phyloP scores from a whole-genome alignment of 345 rosid species.

The Carallia brachiata region DNA sequence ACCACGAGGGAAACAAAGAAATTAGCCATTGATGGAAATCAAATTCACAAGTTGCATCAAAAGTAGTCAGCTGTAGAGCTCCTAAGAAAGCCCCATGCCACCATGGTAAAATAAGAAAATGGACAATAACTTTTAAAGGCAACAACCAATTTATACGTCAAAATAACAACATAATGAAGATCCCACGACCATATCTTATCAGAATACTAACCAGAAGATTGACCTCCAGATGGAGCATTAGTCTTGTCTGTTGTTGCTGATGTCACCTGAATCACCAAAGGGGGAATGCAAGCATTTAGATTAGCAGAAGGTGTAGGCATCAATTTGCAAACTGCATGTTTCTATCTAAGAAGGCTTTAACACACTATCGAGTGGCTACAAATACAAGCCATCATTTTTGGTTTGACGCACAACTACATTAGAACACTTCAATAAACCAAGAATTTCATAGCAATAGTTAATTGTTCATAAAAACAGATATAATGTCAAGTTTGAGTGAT shows the following conservation, averaged over 20 bases:
- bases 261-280: conserved; percentile 37
- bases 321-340: neutral
- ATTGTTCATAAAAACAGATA: neutral
- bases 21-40: neutral
- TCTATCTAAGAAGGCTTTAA: neutral
- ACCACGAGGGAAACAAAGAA: conserved; percentile 5
- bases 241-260: conserved; percentile 43
- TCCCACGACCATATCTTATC: neutral
- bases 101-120: neutral
- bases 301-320: neutral
- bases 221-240: conserved; percentile 37
- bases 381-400: neutral
- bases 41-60: neutral
- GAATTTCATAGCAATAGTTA: neutral
- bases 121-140: neutral
- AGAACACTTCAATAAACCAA: neutral
- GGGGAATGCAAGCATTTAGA: neutral
- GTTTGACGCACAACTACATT: neutral
- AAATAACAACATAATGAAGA: conserved; percentile 2
- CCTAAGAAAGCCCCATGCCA: too few species aligned
- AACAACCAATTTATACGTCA: neutral
- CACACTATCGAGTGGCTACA: neutral
- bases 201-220: conserved; percentile 57
- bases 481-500: neutral
- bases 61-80: too few species aligned